Percentiles rank a stretch among this genome's conserved stretches.
Conservation (phyloP, 805 yeast genomes). For the Suhomyces sp. region DNA sequence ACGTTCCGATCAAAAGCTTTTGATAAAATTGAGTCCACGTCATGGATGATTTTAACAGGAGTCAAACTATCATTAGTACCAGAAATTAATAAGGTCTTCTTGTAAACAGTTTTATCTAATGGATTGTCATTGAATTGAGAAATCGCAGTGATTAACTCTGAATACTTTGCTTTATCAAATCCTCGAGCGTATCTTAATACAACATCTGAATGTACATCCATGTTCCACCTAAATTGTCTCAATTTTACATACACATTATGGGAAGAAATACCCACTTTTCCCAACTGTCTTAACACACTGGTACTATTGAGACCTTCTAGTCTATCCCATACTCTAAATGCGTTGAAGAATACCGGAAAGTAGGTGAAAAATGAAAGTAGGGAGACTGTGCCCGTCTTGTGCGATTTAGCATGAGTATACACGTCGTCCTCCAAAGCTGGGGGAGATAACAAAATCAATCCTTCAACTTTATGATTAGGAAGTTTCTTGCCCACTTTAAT, state of each 20-base stretch:
- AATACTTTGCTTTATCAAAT: constrained; percentile 40
- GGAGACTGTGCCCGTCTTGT: constrained; percentile 4
- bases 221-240: constrained; percentile 68
- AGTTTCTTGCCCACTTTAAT: constrained; percentile 44
- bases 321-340: constrained; percentile 59
- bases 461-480: constrained; percentile 42
- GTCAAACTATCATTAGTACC: constrained; percentile 61
- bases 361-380: constrained; percentile 32
- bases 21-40: constrained; percentile 26
- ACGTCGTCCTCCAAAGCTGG: constrained; percentile 39
- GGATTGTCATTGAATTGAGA: constrained; percentile 35
- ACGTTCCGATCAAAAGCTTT: constrained; percentile 24
- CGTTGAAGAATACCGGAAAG: constrained; percentile 50
- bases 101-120: constrained; percentile 27
- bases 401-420: constrained; percentile 1
- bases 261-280: constrained; percentile 6
- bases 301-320: constrained; percentile 58
- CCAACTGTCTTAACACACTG: constrained; percentile 59
- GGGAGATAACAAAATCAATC: constrained; percentile 50
- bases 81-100: constrained; percentile 55
- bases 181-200: constrained; percentile 56
- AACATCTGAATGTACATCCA: constrained; percentile 56
- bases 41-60: constrained; percentile 40
- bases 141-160: constrained; percentile 46
- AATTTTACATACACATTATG: constrained; percentile 40